These are phyloP conservation scores for Coemansia sp. DNA, from an alignment of 192 early-diverging fungal species.

Conservation along the genomic window DNA sequence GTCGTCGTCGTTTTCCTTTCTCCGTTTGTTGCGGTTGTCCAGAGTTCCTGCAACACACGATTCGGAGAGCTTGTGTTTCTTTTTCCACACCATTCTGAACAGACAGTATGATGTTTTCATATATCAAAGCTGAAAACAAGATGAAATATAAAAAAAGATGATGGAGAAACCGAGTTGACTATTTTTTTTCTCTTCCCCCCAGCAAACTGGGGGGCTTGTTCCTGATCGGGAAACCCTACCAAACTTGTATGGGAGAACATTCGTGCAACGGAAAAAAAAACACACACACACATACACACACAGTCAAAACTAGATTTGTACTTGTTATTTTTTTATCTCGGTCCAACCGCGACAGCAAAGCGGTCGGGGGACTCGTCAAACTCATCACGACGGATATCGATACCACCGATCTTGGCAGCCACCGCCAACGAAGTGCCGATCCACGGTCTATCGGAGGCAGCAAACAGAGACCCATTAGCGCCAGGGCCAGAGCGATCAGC, in stretches of 20 bases:
- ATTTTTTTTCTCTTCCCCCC: too few relatives aligned
- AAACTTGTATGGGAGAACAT: background rate
- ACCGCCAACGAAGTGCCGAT: conserved; percentile 80
- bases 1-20: conserved; percentile 2
- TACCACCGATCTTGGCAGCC: conserved; percentile 68
- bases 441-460: conserved; percentile 71
- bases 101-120: background rate
- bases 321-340: background rate
- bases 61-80: conserved; percentile 27
- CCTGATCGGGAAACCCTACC: background rate
- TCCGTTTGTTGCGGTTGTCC: conserved; percentile 9
- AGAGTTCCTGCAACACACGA: conserved; percentile 16
- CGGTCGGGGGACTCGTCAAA: conserved; percentile 61
- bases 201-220: too few relatives aligned
- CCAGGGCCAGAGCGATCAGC: conserved; percentile 42
- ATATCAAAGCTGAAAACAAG: background rate
- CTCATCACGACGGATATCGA: conserved; percentile 65
- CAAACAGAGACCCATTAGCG: conserved; percentile 62
- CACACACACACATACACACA: too few relatives aligned
- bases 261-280: too few relatives aligned
- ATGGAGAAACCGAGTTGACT: too few relatives aligned
- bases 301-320: too few relatives aligned
- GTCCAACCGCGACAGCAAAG: conserved; percentile 14
- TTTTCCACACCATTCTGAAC: conserved; percentile 8
- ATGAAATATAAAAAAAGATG: background rate